Base-by-base conservation (phyloP, 805 yeast species). In the Metschnikowia anglica region DNA sequence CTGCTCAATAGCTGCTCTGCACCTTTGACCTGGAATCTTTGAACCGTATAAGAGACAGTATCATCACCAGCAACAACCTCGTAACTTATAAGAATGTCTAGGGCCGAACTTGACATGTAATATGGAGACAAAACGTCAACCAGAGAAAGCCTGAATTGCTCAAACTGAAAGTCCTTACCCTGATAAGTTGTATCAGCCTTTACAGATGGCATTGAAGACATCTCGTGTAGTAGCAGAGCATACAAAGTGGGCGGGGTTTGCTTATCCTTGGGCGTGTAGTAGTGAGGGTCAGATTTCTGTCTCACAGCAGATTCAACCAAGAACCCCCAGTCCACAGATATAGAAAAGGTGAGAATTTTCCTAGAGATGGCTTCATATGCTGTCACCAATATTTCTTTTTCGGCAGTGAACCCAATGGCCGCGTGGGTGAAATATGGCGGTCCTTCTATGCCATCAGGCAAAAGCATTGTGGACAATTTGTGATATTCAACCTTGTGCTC, bases 401-500 rank as follows among this genome's bases (percentile, higher is more conserved):
- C 76, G 39, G 72, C 62, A 6, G 67, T 55, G 51, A 76, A 80
- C 1, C 83, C 86, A 46, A 83, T 70, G 10, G 79, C 64, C 0
- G 82, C 72, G n/a, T 51, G 49, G n/a, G 60, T 48, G 23, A 59
- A 41, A 20, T 36, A 36, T 25, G 46, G 37, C n/a, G 33, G 11
- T 13, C 40, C 41, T 17, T 29, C 43, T 11, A 11, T 13, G 9
- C 34, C 39, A n/a, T 15, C 39, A 4, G 57, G 43, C 5, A 54
- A 51, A 19, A 77, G 50, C 2, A 46, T 44, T 3, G 56, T 35
- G 3, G 66, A 44, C 2, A 65, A 48, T 47, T 72, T 73, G 46
- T 68, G 68, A 54, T 79, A 83, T 45, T 81, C 86, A 16, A 80
- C 71, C 35, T 78, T 75, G 51, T 76, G 81, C 46, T 76, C 81